phyloP scores from a whole-genome alignment of 2,329 filamentous ascomycete genomes.

The Neonectria coccinea region DNA sequence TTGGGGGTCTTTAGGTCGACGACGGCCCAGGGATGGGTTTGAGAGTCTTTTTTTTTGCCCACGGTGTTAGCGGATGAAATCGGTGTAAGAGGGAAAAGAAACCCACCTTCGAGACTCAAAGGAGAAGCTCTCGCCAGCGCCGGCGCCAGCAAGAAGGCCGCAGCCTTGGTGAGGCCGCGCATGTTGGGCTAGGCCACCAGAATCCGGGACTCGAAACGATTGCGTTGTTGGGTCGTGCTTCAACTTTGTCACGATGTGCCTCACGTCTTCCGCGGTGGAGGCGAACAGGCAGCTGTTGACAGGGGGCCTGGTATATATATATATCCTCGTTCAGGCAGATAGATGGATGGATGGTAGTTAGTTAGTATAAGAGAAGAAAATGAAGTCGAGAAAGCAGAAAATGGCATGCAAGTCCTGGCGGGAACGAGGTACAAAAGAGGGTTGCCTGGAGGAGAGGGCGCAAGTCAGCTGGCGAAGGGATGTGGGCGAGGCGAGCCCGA shows the following conservation, averaged over 20 bases:
- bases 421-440: constrained; percentile 19
- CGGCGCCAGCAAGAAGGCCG: constrained; percentile 43
- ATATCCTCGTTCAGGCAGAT: background rate
- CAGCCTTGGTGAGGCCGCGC: constrained; percentile 47
- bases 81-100: constrained; percentile 14
- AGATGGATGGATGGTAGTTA: background rate
- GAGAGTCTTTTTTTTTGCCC: background rate
- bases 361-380: background rate
- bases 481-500: constrained; percentile 14
- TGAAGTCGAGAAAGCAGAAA: constrained; percentile 6
- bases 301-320: background rate
- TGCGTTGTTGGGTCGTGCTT: background rate
- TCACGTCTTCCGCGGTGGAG: background rate
- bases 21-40: constrained; percentile 5
- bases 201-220: background rate
- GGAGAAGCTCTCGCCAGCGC: constrained; percentile 34
- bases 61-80: constrained; percentile 1
- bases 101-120: constrained; percentile 21
- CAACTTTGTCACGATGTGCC: constrained; percentile 12
- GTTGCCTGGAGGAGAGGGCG: constrained; percentile 11
- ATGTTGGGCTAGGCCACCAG: constrained; percentile 36
- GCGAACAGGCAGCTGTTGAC: background rate
- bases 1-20: constrained; percentile 22
- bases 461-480: constrained; percentile 8
- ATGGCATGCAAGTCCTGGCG: constrained; percentile 2